These are phyloP conservation scores for Austroboletus rostrupii DNA, from an alignment of 1,284 basidiomycete genomes.

Conservation along the genomic window DNA sequence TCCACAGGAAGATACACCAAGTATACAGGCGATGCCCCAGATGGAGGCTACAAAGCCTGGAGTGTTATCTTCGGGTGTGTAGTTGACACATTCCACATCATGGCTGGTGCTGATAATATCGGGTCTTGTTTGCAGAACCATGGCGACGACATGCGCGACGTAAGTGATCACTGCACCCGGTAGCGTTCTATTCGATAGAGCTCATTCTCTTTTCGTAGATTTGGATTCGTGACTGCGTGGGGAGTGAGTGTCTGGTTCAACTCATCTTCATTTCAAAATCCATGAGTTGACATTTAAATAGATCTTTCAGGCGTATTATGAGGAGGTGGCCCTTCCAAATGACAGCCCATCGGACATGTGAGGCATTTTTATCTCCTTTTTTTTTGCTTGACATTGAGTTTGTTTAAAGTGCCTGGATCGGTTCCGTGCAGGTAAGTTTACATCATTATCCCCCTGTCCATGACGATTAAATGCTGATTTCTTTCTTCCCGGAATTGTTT, in stretches of 20 bases:
- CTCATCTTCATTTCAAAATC: background rate
- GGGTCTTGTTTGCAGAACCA: slow-evolving; percentile 11
- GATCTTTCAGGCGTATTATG: slow-evolving; percentile 36
- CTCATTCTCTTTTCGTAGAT: slow-evolving; percentile 10
- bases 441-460: too few relatives aligned
- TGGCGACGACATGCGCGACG: slow-evolving; percentile 17
- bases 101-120: slow-evolving; percentile 8
- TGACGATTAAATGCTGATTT: background rate
- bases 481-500: background rate
- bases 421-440: slow-evolving; percentile 31
- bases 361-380: background rate
- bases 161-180: slow-evolving; percentile 2
- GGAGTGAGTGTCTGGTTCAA: slow-evolving; percentile 18
- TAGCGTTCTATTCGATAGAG: slow-evolving; percentile 2
- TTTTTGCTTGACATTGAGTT: background rate
- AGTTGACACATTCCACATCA: background rate
- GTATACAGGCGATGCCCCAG: slow-evolving; percentile 33
- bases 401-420: slow-evolving; percentile 35
- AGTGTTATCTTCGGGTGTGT: slow-evolving; percentile 44
- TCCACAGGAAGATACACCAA: slow-evolving; percentile 17
- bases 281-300: slow-evolving; percentile 3
- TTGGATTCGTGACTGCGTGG: slow-evolving; percentile 30
- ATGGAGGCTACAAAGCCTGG: slow-evolving; percentile 54
- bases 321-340: slow-evolving; percentile 26
- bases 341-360: slow-evolving; percentile 30